phyloP scores from a whole-genome alignment of 257 asterid genomes.

The Osmanthus fragrans region DNA sequence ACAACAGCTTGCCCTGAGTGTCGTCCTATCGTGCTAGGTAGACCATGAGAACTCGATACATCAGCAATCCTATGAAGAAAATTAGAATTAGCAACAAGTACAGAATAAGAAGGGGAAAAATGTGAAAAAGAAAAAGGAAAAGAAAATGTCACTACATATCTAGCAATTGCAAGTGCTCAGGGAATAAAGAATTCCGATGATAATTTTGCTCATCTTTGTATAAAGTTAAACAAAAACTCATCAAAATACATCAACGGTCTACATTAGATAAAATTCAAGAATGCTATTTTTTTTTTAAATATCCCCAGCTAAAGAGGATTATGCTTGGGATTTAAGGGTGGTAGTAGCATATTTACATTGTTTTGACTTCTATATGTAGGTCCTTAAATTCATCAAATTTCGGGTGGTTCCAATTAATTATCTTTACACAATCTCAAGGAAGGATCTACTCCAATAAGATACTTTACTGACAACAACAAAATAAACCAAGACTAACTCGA shows the following conservation, averaged over 20 bases:
- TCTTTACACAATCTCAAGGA: not conserved
- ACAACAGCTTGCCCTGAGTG: too few relatives aligned
- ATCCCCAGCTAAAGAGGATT: not conserved
- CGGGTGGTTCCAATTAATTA: not conserved
- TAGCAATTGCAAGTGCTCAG: not conserved
- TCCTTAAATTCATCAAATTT: slow-evolving; percentile 1
- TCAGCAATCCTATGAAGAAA: not conserved
- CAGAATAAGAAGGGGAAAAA: not conserved
- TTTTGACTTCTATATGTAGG: not conserved
- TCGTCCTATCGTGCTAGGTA: too few relatives aligned
- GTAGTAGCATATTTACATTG: not conserved
- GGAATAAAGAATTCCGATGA: not conserved
- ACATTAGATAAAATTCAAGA: too few relatives aligned
- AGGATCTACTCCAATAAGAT: not conserved
- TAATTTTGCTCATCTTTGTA: not conserved
- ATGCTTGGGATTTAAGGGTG: not conserved
- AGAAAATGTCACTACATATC: not conserved
- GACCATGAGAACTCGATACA: not conserved
- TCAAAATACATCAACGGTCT: not conserved
- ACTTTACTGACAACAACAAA: not conserved
- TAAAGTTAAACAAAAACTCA: not conserved
- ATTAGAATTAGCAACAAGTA: not conserved
- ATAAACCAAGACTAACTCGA: not conserved
- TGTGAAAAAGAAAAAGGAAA: not conserved
- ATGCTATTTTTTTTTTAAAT: not conserved